phyloP scores from a whole-genome alignment of 805 yeast genomes.

The Osmozyma mogii region DNA sequence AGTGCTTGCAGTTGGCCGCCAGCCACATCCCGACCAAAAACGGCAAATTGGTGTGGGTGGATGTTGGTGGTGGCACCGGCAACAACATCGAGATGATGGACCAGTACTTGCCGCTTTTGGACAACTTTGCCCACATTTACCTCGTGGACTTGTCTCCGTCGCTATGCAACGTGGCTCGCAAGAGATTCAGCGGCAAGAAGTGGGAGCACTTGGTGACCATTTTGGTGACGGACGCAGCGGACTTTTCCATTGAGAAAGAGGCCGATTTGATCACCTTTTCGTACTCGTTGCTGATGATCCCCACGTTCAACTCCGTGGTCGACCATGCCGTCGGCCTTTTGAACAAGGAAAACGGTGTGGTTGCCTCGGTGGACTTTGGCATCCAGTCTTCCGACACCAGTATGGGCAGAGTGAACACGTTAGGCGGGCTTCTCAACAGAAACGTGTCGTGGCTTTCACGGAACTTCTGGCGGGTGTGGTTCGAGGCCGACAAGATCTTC shows the following conservation, averaged over 20 bases:
- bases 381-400: slow-evolving; percentile 60
- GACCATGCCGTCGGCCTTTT: slow-evolving; percentile 54
- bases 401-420: slow-evolving; percentile 61
- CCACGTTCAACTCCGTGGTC: slow-evolving; percentile 69
- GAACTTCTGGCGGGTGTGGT: slow-evolving; percentile 84
- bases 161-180: slow-evolving; percentile 61
- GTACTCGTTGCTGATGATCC: slow-evolving; percentile 80
- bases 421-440: slow-evolving; percentile 67
- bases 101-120: slow-evolving; percentile 37
- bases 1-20: slow-evolving; percentile 51
- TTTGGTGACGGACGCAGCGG: slow-evolving; percentile 68
- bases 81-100: slow-evolving; percentile 74
- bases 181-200: slow-evolving; percentile 38
- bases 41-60: slow-evolving; percentile 57
- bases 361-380: slow-evolving; percentile 74
- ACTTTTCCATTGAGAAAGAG: slow-evolving; percentile 41
- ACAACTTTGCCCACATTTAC: slow-evolving; percentile 55
- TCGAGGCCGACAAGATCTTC: slow-evolving; percentile 74
- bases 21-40: slow-evolving; percentile 40
- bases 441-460: slow-evolving; percentile 71
- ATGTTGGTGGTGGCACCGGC: slow-evolving; percentile 86
- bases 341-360: slow-evolving; percentile 47
- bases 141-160: slow-evolving; percentile 74
- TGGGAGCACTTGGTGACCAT: slow-evolving; percentile 53
- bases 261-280: slow-evolving; percentile 77